phyloP scores from a whole-genome alignment of 768 basidiomycete species.

The Fomitopsis pulvina region DNA sequence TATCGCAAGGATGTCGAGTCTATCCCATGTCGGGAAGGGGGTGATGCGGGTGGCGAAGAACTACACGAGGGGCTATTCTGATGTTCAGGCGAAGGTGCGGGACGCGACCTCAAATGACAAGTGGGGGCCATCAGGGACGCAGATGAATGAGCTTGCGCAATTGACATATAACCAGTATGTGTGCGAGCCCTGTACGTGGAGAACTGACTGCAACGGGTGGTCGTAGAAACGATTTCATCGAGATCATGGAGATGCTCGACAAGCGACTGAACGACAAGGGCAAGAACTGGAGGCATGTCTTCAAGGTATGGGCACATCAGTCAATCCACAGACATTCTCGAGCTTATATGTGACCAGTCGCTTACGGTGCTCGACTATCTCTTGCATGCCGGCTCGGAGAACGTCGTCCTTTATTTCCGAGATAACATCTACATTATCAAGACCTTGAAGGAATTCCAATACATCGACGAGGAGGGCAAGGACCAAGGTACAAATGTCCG shows the following conservation, averaged over 20 bases:
- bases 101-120: constrained; percentile 98
- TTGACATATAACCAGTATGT: constrained; percentile 94
- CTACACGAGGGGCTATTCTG: constrained; percentile 94
- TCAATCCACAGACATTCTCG: too few species aligned
- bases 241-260: constrained; percentile 99
- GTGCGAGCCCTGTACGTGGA: not conserved
- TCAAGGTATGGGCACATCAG: constrained; percentile 71
- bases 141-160: constrained; percentile 99
- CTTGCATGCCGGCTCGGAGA: constrained; percentile 94
- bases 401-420: constrained; percentile 96
- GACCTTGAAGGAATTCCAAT: constrained; percentile 98
- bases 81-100: constrained; percentile 90
- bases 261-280: constrained; percentile 98
- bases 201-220: not conserved
- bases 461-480: constrained; percentile 89
- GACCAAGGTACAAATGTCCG: constrained; percentile 98
- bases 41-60: constrained; percentile 89
- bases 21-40: constrained; percentile 81
- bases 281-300: constrained; percentile 99
- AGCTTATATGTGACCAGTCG: constrained; percentile 38
- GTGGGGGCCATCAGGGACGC: constrained; percentile 94
- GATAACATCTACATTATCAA: constrained; percentile 98
- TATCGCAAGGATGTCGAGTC: constrained; percentile 17
- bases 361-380: constrained; percentile 94
- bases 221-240: constrained; percentile 88